Evolutionary conservation across 2,329 filamentous ascomycete species (phyloP).

Genomic region (Trichoderma koningii): DNA sequence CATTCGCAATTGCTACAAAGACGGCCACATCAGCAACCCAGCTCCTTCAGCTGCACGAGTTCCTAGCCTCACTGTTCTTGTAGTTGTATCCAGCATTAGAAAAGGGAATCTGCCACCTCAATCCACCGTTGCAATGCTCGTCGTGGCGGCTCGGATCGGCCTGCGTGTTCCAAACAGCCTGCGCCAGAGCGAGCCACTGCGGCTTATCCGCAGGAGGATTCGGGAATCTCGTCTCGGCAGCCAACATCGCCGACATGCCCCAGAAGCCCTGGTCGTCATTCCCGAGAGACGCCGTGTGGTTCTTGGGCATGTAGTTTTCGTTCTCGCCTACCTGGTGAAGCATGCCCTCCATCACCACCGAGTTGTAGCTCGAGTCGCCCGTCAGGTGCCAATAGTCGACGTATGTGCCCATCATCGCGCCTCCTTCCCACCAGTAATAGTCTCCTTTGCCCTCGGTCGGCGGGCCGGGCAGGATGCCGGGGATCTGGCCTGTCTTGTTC

Average conservation of each 20-base stretch:
- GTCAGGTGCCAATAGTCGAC: constrained; percentile 72
- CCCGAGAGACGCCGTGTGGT: constrained; percentile 61
- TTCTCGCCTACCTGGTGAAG: constrained; percentile 60
- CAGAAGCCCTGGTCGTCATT: constrained; percentile 74
- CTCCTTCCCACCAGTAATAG: constrained; percentile 77
- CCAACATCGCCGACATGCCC: constrained; percentile 68
- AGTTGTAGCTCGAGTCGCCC: constrained; percentile 64
- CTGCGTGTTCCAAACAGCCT: constrained; percentile 68
- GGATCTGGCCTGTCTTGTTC: constrained; percentile 53
- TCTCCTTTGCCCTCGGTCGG: constrained; percentile 50
- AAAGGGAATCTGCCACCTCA: constrained; percentile 76
- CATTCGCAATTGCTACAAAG: constrained; percentile 57
- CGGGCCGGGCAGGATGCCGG: constrained; percentile 60
- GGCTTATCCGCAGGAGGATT: constrained; percentile 57
- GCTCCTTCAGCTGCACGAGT: accelerated
- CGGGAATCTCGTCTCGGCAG: constrained; percentile 65
- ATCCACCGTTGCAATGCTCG: constrained; percentile 64
- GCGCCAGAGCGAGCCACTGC: constrained; percentile 65
- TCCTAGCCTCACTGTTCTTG: constrained; percentile 58
- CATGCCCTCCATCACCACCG: constrained; percentile 57
- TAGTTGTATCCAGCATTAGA: constrained; percentile 77
- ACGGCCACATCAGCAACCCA: not conserved
- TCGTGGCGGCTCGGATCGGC: constrained; percentile 64
- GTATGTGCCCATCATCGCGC: constrained; percentile 67
- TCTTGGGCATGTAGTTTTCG: constrained; percentile 61